Base-by-base conservation (phyloP, 2,329 filamentous ascomycete species). In the Fusarium nygamai region DNA sequence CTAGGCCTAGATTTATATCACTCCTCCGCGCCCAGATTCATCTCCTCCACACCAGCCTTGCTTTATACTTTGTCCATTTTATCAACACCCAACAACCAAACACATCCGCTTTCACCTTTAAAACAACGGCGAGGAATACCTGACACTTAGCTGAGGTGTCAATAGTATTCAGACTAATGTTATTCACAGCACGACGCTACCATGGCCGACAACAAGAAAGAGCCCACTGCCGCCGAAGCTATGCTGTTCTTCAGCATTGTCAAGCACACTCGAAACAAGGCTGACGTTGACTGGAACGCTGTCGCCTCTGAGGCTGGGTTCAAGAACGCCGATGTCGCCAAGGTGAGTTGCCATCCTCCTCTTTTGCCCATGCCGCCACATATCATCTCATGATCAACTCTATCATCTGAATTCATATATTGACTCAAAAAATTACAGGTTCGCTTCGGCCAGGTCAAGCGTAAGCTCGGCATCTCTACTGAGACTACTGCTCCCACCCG, bases 371-470 rank as follows among this genome's bases (percentile, higher is more conserved):
- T 51, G 39, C 19, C 22, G 8, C 41, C 9, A 17, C 43, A 24
- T 58, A 53, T 39, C 33, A 33, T 48, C 6, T 57, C 31, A 41
- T 22, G 27, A 29, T 24, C 6, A 24, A 39, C 13, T 31, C 27
- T 36, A 41, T 67, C 48, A 11, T 36, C 38, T 10, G 13, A 29
- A 24, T 36, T 27, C 20, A 6, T 33, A 14, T 61, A 31, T 59
- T 77, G 20, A 76, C 54, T 29, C 3, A n/a, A 33, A 10, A 44
- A 29, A 7, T 14, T 9, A 2, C 64, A 86, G 82, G 83, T 84
- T 44, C 85, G 87, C 51, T 89, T 85, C 64, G 83, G 85, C 8
- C 86, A 89, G 67, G 84, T 89, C 68, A 88, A 85, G 78, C 80
- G 82, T 51, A 87, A 87, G 79, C 80, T 86, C 2, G 83, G 83